These are phyloP conservation scores for Linderniella brevidens DNA, from an alignment of 257 asterid species.

Conservation along the genomic window DNA sequence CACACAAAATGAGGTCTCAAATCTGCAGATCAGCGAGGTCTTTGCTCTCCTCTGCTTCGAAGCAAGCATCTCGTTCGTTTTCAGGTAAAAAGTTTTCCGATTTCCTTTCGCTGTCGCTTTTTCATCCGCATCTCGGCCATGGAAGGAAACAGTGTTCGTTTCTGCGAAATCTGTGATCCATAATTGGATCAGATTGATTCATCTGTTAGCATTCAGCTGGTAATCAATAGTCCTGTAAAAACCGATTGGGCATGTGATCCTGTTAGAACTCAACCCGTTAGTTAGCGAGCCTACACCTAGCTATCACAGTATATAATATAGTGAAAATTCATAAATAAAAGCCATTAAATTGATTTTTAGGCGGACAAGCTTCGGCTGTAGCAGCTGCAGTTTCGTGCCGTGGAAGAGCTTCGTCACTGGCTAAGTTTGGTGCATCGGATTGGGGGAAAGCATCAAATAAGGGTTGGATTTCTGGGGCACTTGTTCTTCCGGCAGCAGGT, in stretches of 20 bases:
- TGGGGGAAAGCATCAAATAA: conserved; percentile 36
- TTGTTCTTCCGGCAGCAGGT: conserved; percentile 95
- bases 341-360: conserved; percentile 18
- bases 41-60: conserved; percentile 52
- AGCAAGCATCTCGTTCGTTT: conserved; percentile 53
- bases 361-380: conserved; percentile 71
- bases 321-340: conserved; percentile 5
- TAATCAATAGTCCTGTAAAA: too few species aligned
- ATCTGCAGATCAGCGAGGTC: conserved; percentile 76
- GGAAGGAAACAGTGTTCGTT: background rate
- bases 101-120: background rate
- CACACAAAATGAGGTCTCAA: conserved; percentile 57
- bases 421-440: conserved; percentile 38
- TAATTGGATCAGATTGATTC: background rate
- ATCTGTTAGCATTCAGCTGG: conserved; percentile 1
- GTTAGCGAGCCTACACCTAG: too few species aligned
- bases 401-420: conserved; percentile 49
- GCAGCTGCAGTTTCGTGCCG: conserved; percentile 52
- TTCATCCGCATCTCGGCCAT: conserved; percentile 2
- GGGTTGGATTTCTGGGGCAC: conserved; percentile 61
- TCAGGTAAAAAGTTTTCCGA: conserved; percentile 33
- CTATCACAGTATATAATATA: too few species aligned
- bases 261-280: too few species aligned
- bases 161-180: background rate
- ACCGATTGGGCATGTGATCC: too few species aligned